These are phyloP conservation scores for Colletotrichum australisinense DNA, from an alignment of 2,329 filamentous ascomycete species.

Conservation along the genomic window DNA sequence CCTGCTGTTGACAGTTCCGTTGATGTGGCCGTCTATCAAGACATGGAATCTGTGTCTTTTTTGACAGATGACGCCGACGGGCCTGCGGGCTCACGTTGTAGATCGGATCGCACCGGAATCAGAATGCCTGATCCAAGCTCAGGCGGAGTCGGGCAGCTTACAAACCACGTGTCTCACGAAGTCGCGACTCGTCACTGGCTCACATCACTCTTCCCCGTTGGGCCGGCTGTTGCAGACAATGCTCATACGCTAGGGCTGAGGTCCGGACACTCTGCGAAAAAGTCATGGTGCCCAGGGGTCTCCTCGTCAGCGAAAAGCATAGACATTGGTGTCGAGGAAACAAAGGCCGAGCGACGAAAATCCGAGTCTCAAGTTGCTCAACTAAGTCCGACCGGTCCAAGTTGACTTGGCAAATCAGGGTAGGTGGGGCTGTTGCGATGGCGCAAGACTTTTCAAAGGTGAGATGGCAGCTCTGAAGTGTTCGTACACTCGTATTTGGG, in stretches of 20 bases:
- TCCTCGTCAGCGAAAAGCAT: background rate
- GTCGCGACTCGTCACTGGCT: background rate
- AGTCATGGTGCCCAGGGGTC: background rate
- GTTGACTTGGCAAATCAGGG: constrained; percentile 1
- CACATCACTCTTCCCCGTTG: background rate
- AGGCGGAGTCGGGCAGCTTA: background rate
- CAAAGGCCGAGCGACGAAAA: constrained; percentile 5
- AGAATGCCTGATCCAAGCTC: background rate
- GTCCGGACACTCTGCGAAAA: background rate
- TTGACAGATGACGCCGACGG: no score
- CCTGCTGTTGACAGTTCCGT: no score
- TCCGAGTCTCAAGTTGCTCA: background rate
- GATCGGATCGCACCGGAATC: background rate
- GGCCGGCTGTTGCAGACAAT: background rate
- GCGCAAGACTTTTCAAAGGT: background rate
- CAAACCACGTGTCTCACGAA: background rate
- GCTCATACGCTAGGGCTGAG: background rate
- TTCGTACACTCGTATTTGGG: background rate
- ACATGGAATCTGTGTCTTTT: no score
- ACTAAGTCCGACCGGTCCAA: background rate
- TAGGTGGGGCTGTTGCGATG: constrained; percentile 13
- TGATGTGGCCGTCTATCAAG: no score
- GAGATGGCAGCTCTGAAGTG: background rate
- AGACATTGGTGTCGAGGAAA: background rate
- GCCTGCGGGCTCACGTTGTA: no score